Evolutionary conservation across 306 rosid species (phyloP).

Genomic region (Begonia fuchsioides): DNA sequence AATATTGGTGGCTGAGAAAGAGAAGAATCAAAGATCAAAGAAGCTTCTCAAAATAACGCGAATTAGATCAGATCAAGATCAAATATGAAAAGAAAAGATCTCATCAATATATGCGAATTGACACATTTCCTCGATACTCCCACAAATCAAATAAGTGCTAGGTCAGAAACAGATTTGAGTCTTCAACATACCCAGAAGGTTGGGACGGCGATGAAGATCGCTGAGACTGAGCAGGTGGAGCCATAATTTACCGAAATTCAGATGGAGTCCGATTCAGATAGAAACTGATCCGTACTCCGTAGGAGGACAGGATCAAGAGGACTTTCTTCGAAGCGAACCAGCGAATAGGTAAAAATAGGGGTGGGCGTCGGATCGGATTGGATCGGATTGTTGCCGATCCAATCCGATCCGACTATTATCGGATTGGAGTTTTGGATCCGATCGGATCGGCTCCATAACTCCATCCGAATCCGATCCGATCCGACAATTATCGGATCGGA

Average conservation of each 20-base stretch:
- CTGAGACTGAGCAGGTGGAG: slow-evolving; percentile 71
- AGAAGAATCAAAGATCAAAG: no score
- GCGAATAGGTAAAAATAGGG: no score
- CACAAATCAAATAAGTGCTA: not conserved
- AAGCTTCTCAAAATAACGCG: no score
- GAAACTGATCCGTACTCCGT: slow-evolving; percentile 22
- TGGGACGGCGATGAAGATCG: slow-evolving; percentile 95
- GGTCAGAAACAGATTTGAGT: slow-evolving; percentile 1
- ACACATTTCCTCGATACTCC: not conserved
- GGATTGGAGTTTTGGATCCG: no score
- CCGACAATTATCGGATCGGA: no score
- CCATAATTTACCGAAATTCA: slow-evolving; percentile 40
- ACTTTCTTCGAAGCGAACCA: not conserved
- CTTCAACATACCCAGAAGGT: slow-evolving; percentile 70
- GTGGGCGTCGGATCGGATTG: no score
- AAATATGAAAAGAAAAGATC: not conserved
- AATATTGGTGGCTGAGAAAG: no score
- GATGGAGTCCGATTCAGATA: slow-evolving; percentile 1
- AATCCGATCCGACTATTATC: no score
- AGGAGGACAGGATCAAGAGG: slow-evolving; percentile 1
- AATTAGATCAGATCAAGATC: no score
- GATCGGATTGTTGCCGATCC: no score
- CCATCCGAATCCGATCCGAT: no score
- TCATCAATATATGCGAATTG: not conserved
- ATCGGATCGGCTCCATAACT: no score